Evolutionary conservation across 306 rosid genomes (phyloP), one percentile per base, ranked within the genome.

Genomic region (Citrullus amarus): DNA sequence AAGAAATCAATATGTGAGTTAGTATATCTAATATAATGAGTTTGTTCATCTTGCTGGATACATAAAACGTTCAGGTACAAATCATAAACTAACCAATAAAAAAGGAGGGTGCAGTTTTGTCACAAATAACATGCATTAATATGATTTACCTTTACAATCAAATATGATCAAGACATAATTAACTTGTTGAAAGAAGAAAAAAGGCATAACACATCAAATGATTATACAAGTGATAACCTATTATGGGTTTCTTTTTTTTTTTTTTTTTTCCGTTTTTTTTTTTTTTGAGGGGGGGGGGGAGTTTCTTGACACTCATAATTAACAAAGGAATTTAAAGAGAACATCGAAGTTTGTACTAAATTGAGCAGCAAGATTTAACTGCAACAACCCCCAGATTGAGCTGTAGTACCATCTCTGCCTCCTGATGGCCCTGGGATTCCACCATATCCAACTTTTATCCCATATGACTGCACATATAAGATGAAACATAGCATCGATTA

Each of bases 361-460:
- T 44, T 12, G 76, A 70, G 57, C n/a, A 46, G 55, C 76, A 44
- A 70, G 53, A 70, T 86, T 94, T 88, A 95, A 92, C 83, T 77
- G 90, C 98, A 95, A 83, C 98, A 95, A 79, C 91, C 88, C 79
- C 98, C 97, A 30, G 82, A 90, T 39, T 94, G 82, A 28, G 98
- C 82, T 79, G 97, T 86, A 41, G 93, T 79, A 46, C 97, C 98
- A 84, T 95, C 94, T 84, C 98, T 90, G 79, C 97, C 93, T 41
- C 93, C 97, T 55, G 98, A 87, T 76, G 98, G 93, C 86, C 98
- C 98, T n/a, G 98, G 95, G 75, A 95, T 86, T 81, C 98, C 98
- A 73, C 97, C 98, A 79, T 92, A 95, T 76, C 98, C 98, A 17
- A 95, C 96, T 83, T 95, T 95, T 82, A 95, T 95, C 81, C 98